Base-by-base conservation (phyloP, 306 rosid species). In the Vigna hirtella region DNA sequence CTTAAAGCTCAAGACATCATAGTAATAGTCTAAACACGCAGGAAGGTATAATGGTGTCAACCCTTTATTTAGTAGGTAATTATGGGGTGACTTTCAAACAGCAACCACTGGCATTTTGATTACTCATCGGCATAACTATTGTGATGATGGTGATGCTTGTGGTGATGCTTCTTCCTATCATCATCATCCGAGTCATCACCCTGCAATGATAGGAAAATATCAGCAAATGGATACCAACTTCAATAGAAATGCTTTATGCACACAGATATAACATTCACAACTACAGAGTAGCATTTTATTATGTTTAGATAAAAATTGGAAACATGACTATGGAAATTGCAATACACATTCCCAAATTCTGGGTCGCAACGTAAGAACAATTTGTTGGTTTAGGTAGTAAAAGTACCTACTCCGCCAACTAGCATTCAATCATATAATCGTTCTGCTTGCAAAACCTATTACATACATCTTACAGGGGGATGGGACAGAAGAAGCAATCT, bases 51-150 rank as follows among this genome's bases (percentile, higher is more conserved):
- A 83, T 53, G 83, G 5, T 42, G 83, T 43, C 77, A 81, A 78
- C 84, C 87, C 79, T 74, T 90, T 88, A 92, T 90, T 88, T 88
- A 85, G 80, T 65, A 89, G 79, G 72, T 58, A 81, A 71, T 48
- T 68, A 59, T 43, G 91, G 92, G 89, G 80, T 78, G 86, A 66
- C 81, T 72, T 74, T 69, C 79, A 70, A 62, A 67, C 16, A 28
- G 75, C 42, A 12, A 51, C 22, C 18, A 26, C 73, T 0, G 15
- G 74, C 76, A 42, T 56, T 72, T 50, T 45, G 82, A 69, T 89
- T 78, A 94, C 88, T 94, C 94, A 1, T 94, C 97, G 66, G 87
- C 95, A 9, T 88, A 80, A 79, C 69, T 89, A 88, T 83, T 77
- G 89, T 73, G 82, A 72, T 36, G 42, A 42, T 42, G 47, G 47